phyloP scores from a whole-genome alignment of 495 filamentous ascomycete genomes.

The Hypomontagnella submonticulosa region DNA sequence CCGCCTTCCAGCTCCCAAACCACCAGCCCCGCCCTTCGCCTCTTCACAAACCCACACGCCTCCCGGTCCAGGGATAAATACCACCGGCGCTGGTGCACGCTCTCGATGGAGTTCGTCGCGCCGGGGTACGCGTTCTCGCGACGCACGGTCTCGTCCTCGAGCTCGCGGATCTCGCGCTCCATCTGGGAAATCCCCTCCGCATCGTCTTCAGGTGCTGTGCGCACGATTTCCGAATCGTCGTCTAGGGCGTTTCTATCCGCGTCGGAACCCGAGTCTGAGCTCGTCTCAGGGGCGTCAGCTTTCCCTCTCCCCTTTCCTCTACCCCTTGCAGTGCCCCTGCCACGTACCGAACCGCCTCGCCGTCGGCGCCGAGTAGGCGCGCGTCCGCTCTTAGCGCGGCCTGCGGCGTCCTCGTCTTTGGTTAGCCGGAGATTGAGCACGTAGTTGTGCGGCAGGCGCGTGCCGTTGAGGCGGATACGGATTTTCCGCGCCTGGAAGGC shows the following conservation, averaged over 20 bases:
- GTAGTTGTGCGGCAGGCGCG: constrained; percentile 66
- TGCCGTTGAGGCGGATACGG: constrained; percentile 68
- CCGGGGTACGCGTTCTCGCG: constrained; percentile 72
- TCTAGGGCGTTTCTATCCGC: constrained; percentile 11
- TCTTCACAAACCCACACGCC: constrained; percentile 63
- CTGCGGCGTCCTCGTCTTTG: constrained; percentile 55
- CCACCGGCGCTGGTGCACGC: constrained; percentile 73
- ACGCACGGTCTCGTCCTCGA: constrained; percentile 64
- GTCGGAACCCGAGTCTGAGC: constrained; percentile 31
- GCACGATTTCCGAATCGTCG: constrained; percentile 40
- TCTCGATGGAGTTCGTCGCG: constrained; percentile 69
- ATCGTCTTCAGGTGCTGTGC: constrained; percentile 31
- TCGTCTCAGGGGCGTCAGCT: constrained; percentile 22
- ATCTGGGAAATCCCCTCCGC: constrained; percentile 36
- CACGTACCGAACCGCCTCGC: constrained; percentile 15
- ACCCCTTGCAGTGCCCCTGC: constrained; percentile 1
- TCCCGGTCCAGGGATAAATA: constrained; percentile 66
- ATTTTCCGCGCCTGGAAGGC: constrained; percentile 71
- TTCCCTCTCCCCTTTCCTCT: constrained; percentile 1
- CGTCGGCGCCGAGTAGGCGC: constrained; percentile 28
- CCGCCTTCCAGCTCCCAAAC: constrained; percentile 41
- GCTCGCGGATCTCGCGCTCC: constrained; percentile 53
- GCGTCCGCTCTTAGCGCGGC: constrained; percentile 44
- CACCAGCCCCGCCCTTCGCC: constrained; percentile 33
- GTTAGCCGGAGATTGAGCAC: constrained; percentile 68